Base-by-base conservation (phyloP, 176 grass and related monocot genomes). In the Cenchrus purpureus region DNA sequence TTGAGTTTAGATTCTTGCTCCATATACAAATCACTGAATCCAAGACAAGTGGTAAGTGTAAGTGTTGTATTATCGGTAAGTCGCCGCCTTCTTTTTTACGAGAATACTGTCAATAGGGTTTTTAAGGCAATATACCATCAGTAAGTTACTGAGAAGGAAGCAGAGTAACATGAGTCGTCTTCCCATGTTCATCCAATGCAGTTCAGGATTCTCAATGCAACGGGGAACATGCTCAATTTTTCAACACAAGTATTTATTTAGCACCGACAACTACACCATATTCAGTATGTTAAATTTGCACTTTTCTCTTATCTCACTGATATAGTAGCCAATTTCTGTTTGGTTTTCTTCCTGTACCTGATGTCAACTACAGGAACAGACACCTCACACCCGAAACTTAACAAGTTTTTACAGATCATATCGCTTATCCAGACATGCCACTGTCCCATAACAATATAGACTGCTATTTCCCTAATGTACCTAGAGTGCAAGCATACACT, bases 151-250 rank as follows among this genome's bases (percentile, higher is more conserved):
- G 34, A 68, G 40, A 63, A 16, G 12, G 45, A 46, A 46, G 4
- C 12, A 15, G 29, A 37, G 63, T 20, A 37, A 66, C n/a, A 28
- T 12, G 60, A 29, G 31, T 34, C 12, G 31, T 34, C 29, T 40
- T 7, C 3, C 32, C 37, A 68, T 43, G 1, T 12, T 72, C 28
- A 6, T 65, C 51, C 52, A 67, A 28, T 46, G n/a, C 72, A 84
- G 59, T 46, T 57, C 20, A 31, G 20, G 49, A 50, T 53, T 68
- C 16, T 79, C 60, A 20, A 49, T 31, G 37, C 17, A 79, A 73
- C 43, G 49, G 42, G 49, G 37, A 79, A 73, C 67, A 84, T 79
- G 75, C 73, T 58, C 12, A 40, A 57, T 17, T 17, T 56, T 56
- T 17, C 7, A 51, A 12, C 10, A 12, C 45, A 46, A 46, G 8